These are phyloP conservation scores for Endothia cerciana DNA, from an alignment of 2,329 filamentous ascomycete genomes.

Conservation along the genomic window DNA sequence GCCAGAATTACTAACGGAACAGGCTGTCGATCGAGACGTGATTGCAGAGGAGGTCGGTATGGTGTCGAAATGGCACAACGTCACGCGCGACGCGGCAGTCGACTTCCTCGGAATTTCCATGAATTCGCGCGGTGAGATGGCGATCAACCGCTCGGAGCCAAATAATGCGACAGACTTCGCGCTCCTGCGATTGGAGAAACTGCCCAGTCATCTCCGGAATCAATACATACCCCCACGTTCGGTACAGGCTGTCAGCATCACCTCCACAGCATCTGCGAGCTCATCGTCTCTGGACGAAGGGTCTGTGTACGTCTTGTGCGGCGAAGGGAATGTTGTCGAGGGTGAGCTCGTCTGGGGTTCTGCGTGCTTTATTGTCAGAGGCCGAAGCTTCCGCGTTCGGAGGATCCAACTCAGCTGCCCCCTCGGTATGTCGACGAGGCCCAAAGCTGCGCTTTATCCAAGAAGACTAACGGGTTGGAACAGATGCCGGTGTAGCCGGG, in stretches of 20 bases:
- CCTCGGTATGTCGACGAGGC: slow-evolving; percentile 6
- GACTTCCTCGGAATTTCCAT: slow-evolving; percentile 23
- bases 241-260: slow-evolving; percentile 8
- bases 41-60: slow-evolving; percentile 10
- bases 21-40: slow-evolving; percentile 20
- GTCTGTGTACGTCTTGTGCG: slow-evolving; percentile 17
- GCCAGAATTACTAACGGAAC: neutral
- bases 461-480: neutral
- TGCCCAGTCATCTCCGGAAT: slow-evolving; percentile 14
- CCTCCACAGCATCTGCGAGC: slow-evolving; percentile 16
- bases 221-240: slow-evolving; percentile 17
- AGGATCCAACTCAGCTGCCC: slow-evolving; percentile 17
- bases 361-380: slow-evolving; percentile 20
- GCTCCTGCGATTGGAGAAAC: slow-evolving; percentile 17
- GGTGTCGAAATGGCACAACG: slow-evolving; percentile 17
- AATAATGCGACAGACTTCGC: slow-evolving; percentile 24
- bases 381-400: slow-evolving; percentile 21
- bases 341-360: slow-evolving; percentile 24
- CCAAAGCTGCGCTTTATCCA: rapidly evolving
- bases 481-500: slow-evolving; percentile 16
- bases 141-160: slow-evolving; percentile 16
- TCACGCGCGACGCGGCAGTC: slow-evolving; percentile 23
- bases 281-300: slow-evolving; percentile 20
- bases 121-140: slow-evolving; percentile 26
- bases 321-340: slow-evolving; percentile 4